A percentile compares a stretch with the other conserved stretches of the same genome.
Evolutionary conservation across 768 basidiomycete species (phyloP).

Genomic region (Sporobolomyces roseus): DNA sequence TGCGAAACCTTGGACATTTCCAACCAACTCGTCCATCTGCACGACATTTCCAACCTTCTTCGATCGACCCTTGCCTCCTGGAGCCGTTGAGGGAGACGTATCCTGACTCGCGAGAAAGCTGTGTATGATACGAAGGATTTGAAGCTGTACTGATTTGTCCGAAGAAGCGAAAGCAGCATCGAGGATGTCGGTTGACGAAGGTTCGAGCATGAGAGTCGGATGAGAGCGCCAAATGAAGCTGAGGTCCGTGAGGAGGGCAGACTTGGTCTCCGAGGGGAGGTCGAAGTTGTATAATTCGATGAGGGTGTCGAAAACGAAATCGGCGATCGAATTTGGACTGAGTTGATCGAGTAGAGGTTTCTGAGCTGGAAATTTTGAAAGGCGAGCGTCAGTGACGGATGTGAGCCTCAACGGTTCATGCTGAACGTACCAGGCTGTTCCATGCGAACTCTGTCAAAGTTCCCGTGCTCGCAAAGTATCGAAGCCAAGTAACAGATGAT

Average conservation of each 20-base stretch:
- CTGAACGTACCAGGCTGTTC: slow-evolving; percentile 11
- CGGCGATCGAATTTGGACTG: slow-evolving; percentile 66
- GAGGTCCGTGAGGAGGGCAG: slow-evolving; percentile 76
- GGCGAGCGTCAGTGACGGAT: background rate
- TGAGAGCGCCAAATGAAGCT: slow-evolving; percentile 90
- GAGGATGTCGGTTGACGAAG: slow-evolving; percentile 76
- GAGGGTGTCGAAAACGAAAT: slow-evolving; percentile 72
- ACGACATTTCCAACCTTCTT: slow-evolving; percentile 53
- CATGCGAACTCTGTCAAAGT: slow-evolving; percentile 70
- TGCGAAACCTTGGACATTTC: slow-evolving; percentile 90
- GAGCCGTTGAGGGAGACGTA: background rate
- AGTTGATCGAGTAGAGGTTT: slow-evolving; percentile 22
- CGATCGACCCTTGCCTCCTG: background rate
- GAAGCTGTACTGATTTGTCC: slow-evolving; percentile 67
- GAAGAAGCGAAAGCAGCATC: slow-evolving; percentile 75
- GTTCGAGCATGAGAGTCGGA: slow-evolving; percentile 81
- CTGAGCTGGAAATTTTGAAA: too few species aligned
- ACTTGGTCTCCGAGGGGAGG: slow-evolving; percentile 58
- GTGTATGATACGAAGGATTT: slow-evolving; percentile 80
- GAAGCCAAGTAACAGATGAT: slow-evolving; percentile 78
- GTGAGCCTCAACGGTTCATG: background rate
- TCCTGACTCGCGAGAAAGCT: slow-evolving; percentile 63
- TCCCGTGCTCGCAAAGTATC: slow-evolving; percentile 79
- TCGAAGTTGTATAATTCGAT: slow-evolving; percentile 69
- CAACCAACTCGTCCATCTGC: slow-evolving; percentile 89